Conservation (phyloP, 805 yeast species). For the Kodamaea leandrae region DNA sequence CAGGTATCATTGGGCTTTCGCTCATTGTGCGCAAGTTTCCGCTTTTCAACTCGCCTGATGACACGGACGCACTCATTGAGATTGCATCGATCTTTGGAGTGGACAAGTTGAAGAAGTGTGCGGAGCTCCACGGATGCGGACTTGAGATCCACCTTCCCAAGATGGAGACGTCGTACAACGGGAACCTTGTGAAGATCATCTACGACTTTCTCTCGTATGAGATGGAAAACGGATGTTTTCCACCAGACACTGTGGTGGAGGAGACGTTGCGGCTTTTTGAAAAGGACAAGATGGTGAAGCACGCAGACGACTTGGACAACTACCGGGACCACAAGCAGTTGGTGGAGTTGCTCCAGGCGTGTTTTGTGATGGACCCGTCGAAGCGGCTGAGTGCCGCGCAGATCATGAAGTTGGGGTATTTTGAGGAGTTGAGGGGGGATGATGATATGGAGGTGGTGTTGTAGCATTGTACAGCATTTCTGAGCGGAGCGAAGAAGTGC, state of each 20-base stretch:
- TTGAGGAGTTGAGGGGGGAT: conserved; percentile 40
- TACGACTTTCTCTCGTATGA: conserved; percentile 37
- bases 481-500: neutral
- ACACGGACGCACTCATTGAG: conserved; percentile 86
- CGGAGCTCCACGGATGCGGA: conserved; percentile 84
- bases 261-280: conserved; percentile 52
- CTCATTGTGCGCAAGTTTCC: conserved; percentile 81
- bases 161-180: conserved; percentile 16
- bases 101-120: conserved; percentile 68
- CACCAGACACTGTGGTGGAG: conserved; percentile 67
- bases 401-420: conserved; percentile 57
- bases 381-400: conserved; percentile 58
- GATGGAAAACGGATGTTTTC: conserved; percentile 56
- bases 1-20: conserved; percentile 82
- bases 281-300: conserved; percentile 28
- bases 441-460: conserved; percentile 36
- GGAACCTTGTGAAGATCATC: conserved; percentile 33
- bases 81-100: conserved; percentile 78
- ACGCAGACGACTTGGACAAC: conserved; percentile 24
- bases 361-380: conserved; percentile 56
- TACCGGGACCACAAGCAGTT: conserved; percentile 45
- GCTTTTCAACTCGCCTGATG: conserved; percentile 90
- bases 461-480: neutral
- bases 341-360: conserved; percentile 53
- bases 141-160: conserved; percentile 50